Percentiles rank a stretch among this genome's conserved stretches.
These are phyloP conservation scores for Yamadazyma trypodendri DNA, from an alignment of 1,139 yeast genomes.

Conservation along the genomic window DNA sequence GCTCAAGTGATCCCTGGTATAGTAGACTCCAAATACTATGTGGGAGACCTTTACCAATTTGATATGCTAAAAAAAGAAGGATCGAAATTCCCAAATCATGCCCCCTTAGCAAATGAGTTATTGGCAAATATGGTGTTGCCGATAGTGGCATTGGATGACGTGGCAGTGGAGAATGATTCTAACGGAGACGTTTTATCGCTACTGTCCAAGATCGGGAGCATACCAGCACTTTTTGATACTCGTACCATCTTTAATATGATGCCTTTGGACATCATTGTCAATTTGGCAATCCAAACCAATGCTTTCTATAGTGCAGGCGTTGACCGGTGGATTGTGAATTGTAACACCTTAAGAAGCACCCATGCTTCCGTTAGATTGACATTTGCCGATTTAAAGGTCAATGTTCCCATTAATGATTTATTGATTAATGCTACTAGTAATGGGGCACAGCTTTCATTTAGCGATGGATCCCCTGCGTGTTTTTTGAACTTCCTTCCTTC, in stretches of 20 bases:
- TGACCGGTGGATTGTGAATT: constrained; percentile 65
- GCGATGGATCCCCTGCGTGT: constrained; percentile 62
- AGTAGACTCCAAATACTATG: constrained; percentile 46
- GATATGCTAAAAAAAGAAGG: constrained; percentile 40
- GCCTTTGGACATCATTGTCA: constrained; percentile 60
- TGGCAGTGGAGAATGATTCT: constrained; percentile 46
- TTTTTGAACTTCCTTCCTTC: constrained; percentile 55
- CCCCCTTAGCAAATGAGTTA: constrained; percentile 18
- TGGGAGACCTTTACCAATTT: constrained; percentile 48
- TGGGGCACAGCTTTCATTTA: constrained; percentile 40
- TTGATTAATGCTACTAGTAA: constrained; percentile 39
- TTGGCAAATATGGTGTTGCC: constrained; percentile 40
- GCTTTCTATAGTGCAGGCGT: constrained; percentile 58
- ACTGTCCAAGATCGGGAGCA: constrained; percentile 28
- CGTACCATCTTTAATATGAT: constrained; percentile 52
- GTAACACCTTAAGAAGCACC: constrained; percentile 38
- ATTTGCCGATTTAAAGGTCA: constrained; percentile 52
- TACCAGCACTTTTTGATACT: constrained; percentile 65
- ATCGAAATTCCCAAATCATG: constrained; percentile 25
- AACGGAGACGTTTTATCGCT: constrained; percentile 36
- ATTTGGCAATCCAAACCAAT: constrained; percentile 70
- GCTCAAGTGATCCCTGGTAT: constrained; percentile 54
- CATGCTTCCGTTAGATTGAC: constrained; percentile 56
- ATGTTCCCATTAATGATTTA: constrained; percentile 54
- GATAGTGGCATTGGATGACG: constrained; percentile 53